Evolutionary conservation across 2,329 filamentous ascomycete species (phyloP).

Genomic region (Chaetomiaceae sp.): DNA sequence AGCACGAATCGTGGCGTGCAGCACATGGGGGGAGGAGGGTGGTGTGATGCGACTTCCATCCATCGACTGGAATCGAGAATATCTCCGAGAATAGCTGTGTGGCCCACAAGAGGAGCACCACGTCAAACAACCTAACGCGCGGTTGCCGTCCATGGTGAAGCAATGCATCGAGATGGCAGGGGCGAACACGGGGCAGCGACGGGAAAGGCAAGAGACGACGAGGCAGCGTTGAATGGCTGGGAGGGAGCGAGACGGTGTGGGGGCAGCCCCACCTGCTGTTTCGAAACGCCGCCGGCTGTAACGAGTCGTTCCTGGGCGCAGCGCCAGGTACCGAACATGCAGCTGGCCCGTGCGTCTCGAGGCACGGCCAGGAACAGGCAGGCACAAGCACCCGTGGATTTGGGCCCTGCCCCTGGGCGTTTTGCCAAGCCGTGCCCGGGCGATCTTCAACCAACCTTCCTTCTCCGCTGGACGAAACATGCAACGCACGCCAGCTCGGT

Average conservation of each 20-base stretch:
- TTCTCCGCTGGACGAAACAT: background rate
- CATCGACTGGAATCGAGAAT: slow-evolving; percentile 1
- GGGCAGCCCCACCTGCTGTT: slow-evolving; percentile 9
- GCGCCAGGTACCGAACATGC: no score
- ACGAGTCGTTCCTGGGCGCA: slow-evolving; percentile 3
- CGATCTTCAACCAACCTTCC: slow-evolving; percentile 8
- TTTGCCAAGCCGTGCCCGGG: slow-evolving; percentile 1
- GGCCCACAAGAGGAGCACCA: background rate
- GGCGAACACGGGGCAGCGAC: background rate
- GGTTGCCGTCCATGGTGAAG: background rate
- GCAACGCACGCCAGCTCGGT: slow-evolving; percentile 1
- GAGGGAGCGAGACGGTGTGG: background rate
- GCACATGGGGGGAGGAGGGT: slow-evolving; percentile 6
- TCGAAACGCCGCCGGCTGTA: slow-evolving; percentile 11
- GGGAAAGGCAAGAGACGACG: no score
- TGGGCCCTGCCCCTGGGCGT: no score
- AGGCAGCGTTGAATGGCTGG: slow-evolving; percentile 4
- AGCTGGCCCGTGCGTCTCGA: background rate
- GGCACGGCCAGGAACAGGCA: no score
- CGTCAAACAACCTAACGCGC: slow-evolving; percentile 18
- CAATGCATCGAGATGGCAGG: slow-evolving; percentile 8
- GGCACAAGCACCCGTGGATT: no score
- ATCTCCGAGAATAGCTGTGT: background rate
- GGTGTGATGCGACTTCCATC: background rate
- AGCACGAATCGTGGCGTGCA: background rate